These are phyloP conservation scores for Euphorbia pulcherrima DNA, from an alignment of 345 rosid genomes.

Conservation along the genomic window DNA sequence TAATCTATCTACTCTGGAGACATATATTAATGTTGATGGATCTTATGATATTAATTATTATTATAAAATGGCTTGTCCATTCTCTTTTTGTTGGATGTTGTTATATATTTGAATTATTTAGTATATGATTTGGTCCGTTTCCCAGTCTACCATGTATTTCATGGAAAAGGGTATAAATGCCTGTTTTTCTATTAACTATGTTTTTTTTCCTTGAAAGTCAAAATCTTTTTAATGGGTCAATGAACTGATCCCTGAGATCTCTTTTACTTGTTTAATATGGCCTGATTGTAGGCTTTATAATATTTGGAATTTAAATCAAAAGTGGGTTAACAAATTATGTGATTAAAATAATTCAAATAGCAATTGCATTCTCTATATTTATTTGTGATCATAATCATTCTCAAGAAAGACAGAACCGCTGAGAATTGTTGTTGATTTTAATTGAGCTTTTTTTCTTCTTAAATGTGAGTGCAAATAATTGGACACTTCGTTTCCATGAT, in stretches of 20 bases:
- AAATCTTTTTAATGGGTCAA: background rate
- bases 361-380: background rate
- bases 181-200: constrained; percentile 9
- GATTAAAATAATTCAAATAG: background rate
- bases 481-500: background rate
- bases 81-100: constrained; percentile 7
- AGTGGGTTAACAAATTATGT: too few species aligned
- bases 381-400: background rate
- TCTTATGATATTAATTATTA: constrained; percentile 5
- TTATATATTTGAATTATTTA: background rate
- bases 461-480: background rate
- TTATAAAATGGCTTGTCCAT: constrained; percentile 6
- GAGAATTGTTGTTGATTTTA: background rate
- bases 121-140: background rate
- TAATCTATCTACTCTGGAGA: background rate
- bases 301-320: background rate
- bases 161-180: background rate
- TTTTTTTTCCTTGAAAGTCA: background rate
- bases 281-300: background rate
- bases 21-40: constrained; percentile 11
- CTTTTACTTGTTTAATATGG: constrained; percentile 1
- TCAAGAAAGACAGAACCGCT: constrained; percentile 2
- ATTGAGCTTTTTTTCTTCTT: too few species aligned
- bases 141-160: background rate
- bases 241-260: background rate